Evolutionary conservation across 805 yeast genomes (phyloP).

Genomic region (Cyberlindnera mississippiensis): DNA sequence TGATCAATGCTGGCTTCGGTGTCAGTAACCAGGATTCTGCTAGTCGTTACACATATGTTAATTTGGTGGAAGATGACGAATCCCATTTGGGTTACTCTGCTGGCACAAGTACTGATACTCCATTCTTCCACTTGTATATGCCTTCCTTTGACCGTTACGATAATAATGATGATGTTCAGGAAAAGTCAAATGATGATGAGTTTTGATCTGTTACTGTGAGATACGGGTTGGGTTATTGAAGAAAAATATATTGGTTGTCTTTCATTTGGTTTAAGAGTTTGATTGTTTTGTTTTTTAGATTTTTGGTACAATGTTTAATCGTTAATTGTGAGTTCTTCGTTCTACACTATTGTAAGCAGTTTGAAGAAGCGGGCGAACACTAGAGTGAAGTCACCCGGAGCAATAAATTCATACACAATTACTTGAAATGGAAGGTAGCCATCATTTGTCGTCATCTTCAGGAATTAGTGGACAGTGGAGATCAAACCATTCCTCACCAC

Average conservation of each 20-base stretch:
- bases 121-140: slow-evolving; percentile 75
- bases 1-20: slow-evolving; percentile 77
- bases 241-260: neutral
- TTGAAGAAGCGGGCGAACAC: no score
- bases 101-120: slow-evolving; percentile 60
- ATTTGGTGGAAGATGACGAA: slow-evolving; percentile 23
- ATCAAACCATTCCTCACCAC: slow-evolving; percentile 60
- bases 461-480: slow-evolving; percentile 40
- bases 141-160: slow-evolving; percentile 39
- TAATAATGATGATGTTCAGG: slow-evolving; percentile 2
- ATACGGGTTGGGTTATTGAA: neutral
- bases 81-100: slow-evolving; percentile 41
- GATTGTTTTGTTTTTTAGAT: neutral
- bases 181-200: slow-evolving; percentile 1
- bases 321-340: neutral
- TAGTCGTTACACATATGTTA: slow-evolving; percentile 18
- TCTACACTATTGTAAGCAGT: no score
- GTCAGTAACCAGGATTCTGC: slow-evolving; percentile 47
- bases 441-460: slow-evolving; percentile 39
- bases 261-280: neutral
- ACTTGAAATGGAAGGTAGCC: no score
- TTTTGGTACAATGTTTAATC: neutral
- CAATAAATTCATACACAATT: no score
- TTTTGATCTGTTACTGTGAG: neutral
- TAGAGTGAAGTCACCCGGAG: no score